These are phyloP conservation scores for Iodosphaeria phyllophila DNA, from an alignment of 2,329 filamentous ascomycete genomes.

Conservation along the genomic window DNA sequence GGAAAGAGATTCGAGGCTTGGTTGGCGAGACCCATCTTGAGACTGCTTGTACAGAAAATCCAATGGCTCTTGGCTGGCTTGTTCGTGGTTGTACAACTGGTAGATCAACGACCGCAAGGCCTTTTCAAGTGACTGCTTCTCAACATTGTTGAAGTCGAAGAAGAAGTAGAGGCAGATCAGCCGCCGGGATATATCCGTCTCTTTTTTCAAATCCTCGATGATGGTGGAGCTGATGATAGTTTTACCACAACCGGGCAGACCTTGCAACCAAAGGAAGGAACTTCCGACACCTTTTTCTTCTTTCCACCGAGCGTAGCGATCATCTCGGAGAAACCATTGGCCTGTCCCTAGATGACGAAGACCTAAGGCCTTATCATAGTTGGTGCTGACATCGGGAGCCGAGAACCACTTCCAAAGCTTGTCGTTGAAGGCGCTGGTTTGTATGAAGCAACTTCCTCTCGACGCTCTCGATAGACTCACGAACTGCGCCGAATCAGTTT, in stretches of 20 bases:
- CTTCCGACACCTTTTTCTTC: constrained; percentile 3
- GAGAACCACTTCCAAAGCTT: constrained; percentile 13
- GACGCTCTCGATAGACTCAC: no score
- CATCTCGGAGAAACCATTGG: constrained; percentile 15
- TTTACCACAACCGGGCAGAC: constrained; percentile 22
- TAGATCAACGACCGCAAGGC: constrained; percentile 17
- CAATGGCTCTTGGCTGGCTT: constrained; percentile 5
- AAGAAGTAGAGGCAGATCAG: constrained; percentile 18
- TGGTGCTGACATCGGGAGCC: constrained; percentile 15
- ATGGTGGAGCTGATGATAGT: constrained; percentile 19
- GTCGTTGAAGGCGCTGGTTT: no score
- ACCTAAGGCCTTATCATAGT: constrained; percentile 13
- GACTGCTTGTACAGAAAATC: constrained; percentile 10
- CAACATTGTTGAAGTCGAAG: constrained; percentile 18
- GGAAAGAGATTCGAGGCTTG: constrained; percentile 8
- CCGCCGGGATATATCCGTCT: neutral
- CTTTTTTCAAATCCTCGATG: constrained; percentile 10
- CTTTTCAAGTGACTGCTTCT: constrained; percentile 15
- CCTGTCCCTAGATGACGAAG: constrained; percentile 14
- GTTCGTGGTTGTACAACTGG: constrained; percentile 13
- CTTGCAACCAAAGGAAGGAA: constrained; percentile 18
- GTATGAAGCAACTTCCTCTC: no score
- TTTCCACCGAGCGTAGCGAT: constrained; percentile 14
- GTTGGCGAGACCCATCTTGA: constrained; percentile 8
- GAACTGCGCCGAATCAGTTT: no score